A percentile compares a stretch with the other conserved stretches of the same genome.
phyloP scores from a whole-genome alignment of 1,284 basidiomycete species.

The Caloboletus inedulis region DNA sequence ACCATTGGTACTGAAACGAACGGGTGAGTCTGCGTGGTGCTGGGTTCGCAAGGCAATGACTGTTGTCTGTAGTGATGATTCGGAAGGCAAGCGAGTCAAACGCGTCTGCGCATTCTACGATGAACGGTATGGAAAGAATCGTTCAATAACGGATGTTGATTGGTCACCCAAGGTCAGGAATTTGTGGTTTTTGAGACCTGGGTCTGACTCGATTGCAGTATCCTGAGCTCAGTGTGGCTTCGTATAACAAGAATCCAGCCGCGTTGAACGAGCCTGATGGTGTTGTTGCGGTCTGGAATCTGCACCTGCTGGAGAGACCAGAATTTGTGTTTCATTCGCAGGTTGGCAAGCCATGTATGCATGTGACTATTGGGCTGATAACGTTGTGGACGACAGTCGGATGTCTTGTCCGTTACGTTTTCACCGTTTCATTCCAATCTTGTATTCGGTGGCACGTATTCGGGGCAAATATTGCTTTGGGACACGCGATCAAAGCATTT shows the following conservation, averaged over 20 bases:
- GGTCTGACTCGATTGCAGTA: conserved; percentile 53
- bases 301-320: conserved; percentile 90
- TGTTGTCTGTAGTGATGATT: conserved; percentile 67
- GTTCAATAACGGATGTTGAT: conserved; percentile 94
- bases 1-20: conserved; percentile 77
- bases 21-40: conserved; percentile 46
- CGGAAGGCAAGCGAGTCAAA: conserved; percentile 85
- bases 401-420: conserved; percentile 94
- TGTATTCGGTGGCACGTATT: conserved; percentile 96
- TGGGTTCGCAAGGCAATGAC: conserved; percentile 2
- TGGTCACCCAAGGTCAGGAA: conserved; percentile 88
- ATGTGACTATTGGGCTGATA: conserved; percentile 14
- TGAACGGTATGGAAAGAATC: conserved; percentile 83
- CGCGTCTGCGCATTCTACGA: conserved; percentile 87
- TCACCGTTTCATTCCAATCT: conserved; percentile 98
- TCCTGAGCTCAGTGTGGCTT: conserved; percentile 90
- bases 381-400: conserved; percentile 61
- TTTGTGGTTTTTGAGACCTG: neutral
- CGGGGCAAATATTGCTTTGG: conserved; percentile 97
- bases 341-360: conserved; percentile 43
- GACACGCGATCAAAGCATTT: conserved; percentile 96
- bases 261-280: conserved; percentile 94
- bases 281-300: conserved; percentile 96
- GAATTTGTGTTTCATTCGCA: conserved; percentile 99
- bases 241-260: conserved; percentile 95